These are phyloP conservation scores for Trypanosoma brucei DNA, from an alignment of 208 protist genomes.

Conservation along the genomic window DNA sequence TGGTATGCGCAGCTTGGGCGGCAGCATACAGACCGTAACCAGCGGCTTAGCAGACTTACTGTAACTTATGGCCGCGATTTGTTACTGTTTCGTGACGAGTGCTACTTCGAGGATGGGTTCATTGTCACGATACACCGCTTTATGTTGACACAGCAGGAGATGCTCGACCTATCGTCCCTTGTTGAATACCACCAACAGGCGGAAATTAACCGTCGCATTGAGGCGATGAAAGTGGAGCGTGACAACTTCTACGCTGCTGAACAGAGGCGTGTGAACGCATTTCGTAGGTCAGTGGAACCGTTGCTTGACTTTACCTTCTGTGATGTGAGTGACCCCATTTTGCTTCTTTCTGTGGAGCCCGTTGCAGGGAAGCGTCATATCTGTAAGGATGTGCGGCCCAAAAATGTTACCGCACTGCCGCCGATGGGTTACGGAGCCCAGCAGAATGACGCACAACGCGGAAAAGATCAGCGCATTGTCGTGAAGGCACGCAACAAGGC, in stretches of 20 bases:
- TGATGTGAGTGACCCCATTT: conserved; percentile 24
- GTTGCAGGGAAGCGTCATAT: conserved; percentile 45
- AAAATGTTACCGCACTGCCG: conserved; percentile 41
- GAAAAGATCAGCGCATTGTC: conserved; percentile 37
- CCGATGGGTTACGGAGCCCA: conserved; percentile 73
- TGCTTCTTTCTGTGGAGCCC: conserved; percentile 40
- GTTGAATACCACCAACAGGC: conserved; percentile 15
- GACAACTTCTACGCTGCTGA: conserved; percentile 42
- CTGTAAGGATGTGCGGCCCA: conserved; percentile 21
- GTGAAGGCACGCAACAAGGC: conserved; percentile 85
- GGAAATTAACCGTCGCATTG: conserved; percentile 12
- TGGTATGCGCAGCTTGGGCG: conserved; percentile 50
- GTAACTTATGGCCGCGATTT: conserved; percentile 60
- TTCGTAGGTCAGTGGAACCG: conserved; percentile 12
- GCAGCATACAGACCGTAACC: conserved; percentile 79
- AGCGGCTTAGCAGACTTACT: conserved; percentile 64
- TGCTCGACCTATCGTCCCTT: conserved; percentile 29
- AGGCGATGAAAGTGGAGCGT: conserved; percentile 31
- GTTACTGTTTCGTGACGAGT: conserved; percentile 67
- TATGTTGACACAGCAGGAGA: conserved; percentile 60
- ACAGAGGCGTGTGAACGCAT: conserved; percentile 19
- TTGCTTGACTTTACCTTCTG: conserved; percentile 32
- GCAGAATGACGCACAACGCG: conserved; percentile 53
- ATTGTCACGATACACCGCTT: conserved; percentile 75
- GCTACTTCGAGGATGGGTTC: conserved; percentile 73